phyloP scores from a whole-genome alignment of 2,329 filamentous ascomycete genomes.

The Penicillium griseofulvum region DNA sequence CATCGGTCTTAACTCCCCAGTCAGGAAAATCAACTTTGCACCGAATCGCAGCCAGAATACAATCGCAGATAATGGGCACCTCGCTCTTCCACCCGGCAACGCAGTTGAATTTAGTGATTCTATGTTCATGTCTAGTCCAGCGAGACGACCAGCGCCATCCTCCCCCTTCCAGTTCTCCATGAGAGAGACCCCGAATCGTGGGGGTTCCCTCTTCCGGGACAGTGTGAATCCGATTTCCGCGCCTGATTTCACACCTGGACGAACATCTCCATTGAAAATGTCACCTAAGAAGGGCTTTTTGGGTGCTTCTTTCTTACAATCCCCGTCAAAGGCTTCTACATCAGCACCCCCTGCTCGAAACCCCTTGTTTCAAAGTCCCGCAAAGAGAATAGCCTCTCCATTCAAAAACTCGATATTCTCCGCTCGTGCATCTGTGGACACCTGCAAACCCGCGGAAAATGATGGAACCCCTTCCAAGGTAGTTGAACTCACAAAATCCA shows the following conservation, averaged over 20 bases:
- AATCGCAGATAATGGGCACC: slow-evolving; percentile 20
- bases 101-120: slow-evolving; percentile 34
- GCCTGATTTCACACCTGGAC: slow-evolving; percentile 30
- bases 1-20: slow-evolving; percentile 31
- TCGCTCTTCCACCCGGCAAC: slow-evolving; percentile 26
- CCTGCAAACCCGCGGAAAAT: background rate
- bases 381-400: slow-evolving; percentile 42
- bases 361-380: slow-evolving; percentile 45
- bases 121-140: slow-evolving; percentile 44
- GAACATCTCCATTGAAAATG: slow-evolving; percentile 41
- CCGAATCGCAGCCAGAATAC: slow-evolving; percentile 17
- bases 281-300: slow-evolving; percentile 45
- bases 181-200: slow-evolving; percentile 40
- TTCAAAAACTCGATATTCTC: slow-evolving; percentile 34
- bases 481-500: background rate
- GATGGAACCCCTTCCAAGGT: background rate
- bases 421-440: slow-evolving; percentile 11
- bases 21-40: slow-evolving; percentile 40
- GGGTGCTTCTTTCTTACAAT: slow-evolving; percentile 37
- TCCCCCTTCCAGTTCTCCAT: slow-evolving; percentile 46
- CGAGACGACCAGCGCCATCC: slow-evolving; percentile 39
- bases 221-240: slow-evolving; percentile 20
- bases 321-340: slow-evolving; percentile 31
- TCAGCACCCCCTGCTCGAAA: slow-evolving; percentile 36
- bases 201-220: slow-evolving; percentile 28